Evolutionary conservation across 208 protist species (phyloP).

Genomic region (Herpetomonas samuelpessoai): DNA sequence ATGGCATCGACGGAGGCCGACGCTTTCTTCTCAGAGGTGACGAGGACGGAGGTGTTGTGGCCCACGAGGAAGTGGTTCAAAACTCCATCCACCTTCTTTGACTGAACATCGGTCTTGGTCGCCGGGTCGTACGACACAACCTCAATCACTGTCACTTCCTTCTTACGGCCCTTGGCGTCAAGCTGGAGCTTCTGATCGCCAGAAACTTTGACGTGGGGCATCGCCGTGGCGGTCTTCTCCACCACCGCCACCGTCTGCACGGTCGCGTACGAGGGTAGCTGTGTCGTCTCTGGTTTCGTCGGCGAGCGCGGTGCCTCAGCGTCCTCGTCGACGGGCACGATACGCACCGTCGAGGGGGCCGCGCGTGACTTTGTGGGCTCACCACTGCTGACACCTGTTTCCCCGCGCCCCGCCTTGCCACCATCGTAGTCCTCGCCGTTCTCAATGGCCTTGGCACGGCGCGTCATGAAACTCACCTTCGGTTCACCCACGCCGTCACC

Average conservation of each 20-base stretch:
- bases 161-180: conserved; percentile 11
- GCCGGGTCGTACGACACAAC: conserved; percentile 29
- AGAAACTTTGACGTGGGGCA: conserved; percentile 11
- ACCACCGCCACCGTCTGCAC: conserved; percentile 30
- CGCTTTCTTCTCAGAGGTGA: conserved; percentile 36
- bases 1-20: conserved; percentile 13
- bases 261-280: conserved; percentile 10
- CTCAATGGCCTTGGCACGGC: not conserved
- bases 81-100: conserved; percentile 24
- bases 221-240: conserved; percentile 10
- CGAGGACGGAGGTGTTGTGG: conserved; percentile 52
- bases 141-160: conserved; percentile 22
- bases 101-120: conserved; percentile 12
- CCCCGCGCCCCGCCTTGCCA: not conserved
- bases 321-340: not conserved
- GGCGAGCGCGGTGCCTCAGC: not conserved
- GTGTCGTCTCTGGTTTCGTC: not conserved
- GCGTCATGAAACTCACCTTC: not conserved
- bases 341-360: not conserved
- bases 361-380: too few species aligned
- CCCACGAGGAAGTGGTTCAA: conserved; percentile 46
- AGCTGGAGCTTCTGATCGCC: conserved; percentile 11
- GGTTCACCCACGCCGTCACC: not conserved
- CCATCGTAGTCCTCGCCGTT: not conserved
- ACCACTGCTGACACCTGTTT: not conserved